Base-by-base conservation (phyloP, 768 basidiomycete species). In the Russula vinacea region DNA sequence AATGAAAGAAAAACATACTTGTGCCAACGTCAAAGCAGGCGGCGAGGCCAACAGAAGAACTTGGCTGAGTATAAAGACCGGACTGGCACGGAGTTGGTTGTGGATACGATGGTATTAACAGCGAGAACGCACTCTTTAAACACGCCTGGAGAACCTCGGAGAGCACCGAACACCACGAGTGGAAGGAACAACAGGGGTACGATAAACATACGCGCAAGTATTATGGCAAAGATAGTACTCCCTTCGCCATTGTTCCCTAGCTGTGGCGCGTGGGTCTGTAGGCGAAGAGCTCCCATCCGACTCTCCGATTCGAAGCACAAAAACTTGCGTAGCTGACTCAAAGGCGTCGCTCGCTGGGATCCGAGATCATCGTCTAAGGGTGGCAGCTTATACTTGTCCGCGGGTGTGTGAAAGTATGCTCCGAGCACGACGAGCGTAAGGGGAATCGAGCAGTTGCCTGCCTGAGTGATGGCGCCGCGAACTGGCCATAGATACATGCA, bases 371-470 rank as follows among this genome's bases (percentile, higher is more conserved):
- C 62, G 49, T 56, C 70, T 60, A 44, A 67, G 62, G 42, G 69
- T 64, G 44, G 29, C 42, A 95, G 74, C 10, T 37, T 26, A 19
- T 44, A 37, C 33, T 55, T 33, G 2, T 49, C 60, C 1, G 76
- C 75, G 11, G 79, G 77, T 26, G 77, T 77, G 72, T 85, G 89
- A 76, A 96, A 96, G 78, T 95, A 98, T 17, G 90, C 93, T 10
- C 95, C 94, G 44, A 98, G 85, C 9, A 97, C 93, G 60, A 98
- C 81, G 29, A 97, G 78, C 1, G 95, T 97, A 33, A 97, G 72
- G 0, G 95, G 96, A 64, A 97, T 87, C 10, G 88, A 86, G 64
- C 90, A 92, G 63, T 80, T 84, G 1, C 92, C 91, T 1, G 88
- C 86, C 16, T 78, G 76, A 3, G 77, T 78, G 55, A 94, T 73